These are phyloP conservation scores for Diaporthe citriasiana DNA, from an alignment of 2,329 filamentous ascomycete species.

Conservation along the genomic window DNA sequence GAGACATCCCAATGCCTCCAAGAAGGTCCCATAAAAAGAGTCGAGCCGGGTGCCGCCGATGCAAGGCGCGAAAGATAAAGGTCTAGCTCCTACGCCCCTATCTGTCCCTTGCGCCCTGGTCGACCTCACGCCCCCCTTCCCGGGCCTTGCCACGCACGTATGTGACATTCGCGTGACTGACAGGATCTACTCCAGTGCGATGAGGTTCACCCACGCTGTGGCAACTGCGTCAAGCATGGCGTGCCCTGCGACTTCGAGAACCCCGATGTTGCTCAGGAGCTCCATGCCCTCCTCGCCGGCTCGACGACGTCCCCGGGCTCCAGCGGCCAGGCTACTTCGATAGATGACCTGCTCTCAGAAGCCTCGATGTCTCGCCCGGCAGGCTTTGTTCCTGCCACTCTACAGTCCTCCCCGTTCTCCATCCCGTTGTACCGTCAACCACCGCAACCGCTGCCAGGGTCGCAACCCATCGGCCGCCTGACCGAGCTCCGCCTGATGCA, in stretches of 20 bases:
- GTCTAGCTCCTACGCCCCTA: conserved; percentile 53
- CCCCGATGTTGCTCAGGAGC: conserved; percentile 61
- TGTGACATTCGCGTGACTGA: background rate
- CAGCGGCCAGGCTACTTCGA: conserved; percentile 37
- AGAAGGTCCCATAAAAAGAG: conserved; percentile 79
- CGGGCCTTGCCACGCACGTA: conserved; percentile 7
- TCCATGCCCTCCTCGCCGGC: conserved; percentile 53
- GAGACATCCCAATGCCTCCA: conserved; percentile 66
- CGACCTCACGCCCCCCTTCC: conserved; percentile 3
- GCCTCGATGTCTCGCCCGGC: conserved; percentile 36
- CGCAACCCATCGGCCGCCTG: conserved; percentile 59
- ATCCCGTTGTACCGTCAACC: conserved; percentile 55
- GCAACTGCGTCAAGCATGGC: conserved; percentile 77
- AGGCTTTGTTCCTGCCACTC: conserved; percentile 34
- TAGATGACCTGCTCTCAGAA: conserved; percentile 21
- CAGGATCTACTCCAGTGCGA: conserved; percentile 65
- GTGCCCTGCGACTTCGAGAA: conserved; percentile 76
- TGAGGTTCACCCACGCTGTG: conserved; percentile 74
- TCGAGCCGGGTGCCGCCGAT: conserved; percentile 74
- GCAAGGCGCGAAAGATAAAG: conserved; percentile 80
- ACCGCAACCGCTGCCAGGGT: conserved; percentile 54
- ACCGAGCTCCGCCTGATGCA: conserved; percentile 75
- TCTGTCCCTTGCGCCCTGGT: background rate
- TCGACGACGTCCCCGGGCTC: conserved; percentile 32
- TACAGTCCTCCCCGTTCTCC: conserved; percentile 44